phyloP scores from a whole-genome alignment of 2,329 filamentous ascomycete genomes.

The Xylariaceae sp. region DNA sequence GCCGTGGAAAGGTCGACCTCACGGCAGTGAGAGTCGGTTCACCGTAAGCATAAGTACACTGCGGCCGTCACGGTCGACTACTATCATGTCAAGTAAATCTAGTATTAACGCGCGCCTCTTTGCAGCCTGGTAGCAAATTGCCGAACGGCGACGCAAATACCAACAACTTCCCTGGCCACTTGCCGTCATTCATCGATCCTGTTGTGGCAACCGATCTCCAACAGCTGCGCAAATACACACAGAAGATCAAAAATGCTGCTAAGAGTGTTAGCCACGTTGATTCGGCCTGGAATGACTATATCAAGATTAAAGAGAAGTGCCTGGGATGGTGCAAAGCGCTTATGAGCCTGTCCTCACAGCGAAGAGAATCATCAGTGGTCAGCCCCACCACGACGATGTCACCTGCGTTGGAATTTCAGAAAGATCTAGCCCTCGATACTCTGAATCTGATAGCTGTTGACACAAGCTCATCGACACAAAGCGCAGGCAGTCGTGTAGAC shows the following conservation, averaged over 20 bases:
- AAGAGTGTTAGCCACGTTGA: conserved; percentile 44
- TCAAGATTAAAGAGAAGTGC: conserved; percentile 49
- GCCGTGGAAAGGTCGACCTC: background rate
- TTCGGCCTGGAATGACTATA: conserved; percentile 51
- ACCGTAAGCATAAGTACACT: conserved; percentile 11
- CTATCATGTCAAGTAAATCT: background rate
- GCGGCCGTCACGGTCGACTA: background rate
- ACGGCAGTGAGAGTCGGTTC: background rate
- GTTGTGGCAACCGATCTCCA: conserved; percentile 14
- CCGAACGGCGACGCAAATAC: conserved; percentile 2
- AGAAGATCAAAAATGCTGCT: conserved; percentile 16
- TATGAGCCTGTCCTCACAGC: conserved; percentile 32
- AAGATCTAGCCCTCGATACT: conserved; percentile 1
- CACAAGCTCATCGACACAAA: conserved; percentile 30
- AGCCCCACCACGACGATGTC: conserved; percentile 20
- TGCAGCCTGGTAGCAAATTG: conserved; percentile 10
- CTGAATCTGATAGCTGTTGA: conserved; percentile 16
- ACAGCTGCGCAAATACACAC: conserved; percentile 21
- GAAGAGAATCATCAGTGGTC: conserved; percentile 5
- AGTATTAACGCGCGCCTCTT: background rate
- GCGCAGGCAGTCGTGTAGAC: conserved; percentile 13
- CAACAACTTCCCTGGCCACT: conserved; percentile 14
- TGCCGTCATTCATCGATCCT: conserved; percentile 16
- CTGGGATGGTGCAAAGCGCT: conserved; percentile 48
- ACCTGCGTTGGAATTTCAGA: conserved; percentile 9